A percentile compares a stretch with the other conserved stretches of the same genome.
Conservation (phyloP, 495 filamentous ascomycete genomes). For the Talaromyces ruber region DNA sequence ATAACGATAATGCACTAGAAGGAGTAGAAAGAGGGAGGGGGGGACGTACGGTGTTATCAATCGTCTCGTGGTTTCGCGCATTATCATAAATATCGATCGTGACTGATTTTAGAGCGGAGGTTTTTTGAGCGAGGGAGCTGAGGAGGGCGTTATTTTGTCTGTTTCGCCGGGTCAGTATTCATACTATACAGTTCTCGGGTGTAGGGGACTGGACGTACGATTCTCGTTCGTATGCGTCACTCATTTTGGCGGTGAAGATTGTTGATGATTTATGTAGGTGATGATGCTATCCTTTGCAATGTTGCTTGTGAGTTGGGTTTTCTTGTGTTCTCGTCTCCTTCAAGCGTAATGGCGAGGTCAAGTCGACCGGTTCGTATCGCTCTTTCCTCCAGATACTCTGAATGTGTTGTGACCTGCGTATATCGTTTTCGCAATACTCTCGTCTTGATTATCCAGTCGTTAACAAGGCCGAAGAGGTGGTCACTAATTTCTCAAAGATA, state of each 20-base stretch:
- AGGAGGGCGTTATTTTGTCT: slow-evolving; percentile 95
- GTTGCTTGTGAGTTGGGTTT: background rate
- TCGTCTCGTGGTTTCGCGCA: slow-evolving; percentile 74
- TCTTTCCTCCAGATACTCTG: background rate
- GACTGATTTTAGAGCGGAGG: slow-evolving; percentile 85
- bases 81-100: slow-evolving; percentile 98
- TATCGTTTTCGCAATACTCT: background rate
- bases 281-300: background rate
- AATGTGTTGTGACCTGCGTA: background rate
- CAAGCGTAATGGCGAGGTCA: background rate
- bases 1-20: background rate
- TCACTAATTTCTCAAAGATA: background rate
- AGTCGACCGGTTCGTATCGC: background rate
- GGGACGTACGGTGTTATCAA: slow-evolving; percentile 69
- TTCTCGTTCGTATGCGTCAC: slow-evolving; percentile 93
- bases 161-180: slow-evolving; percentile 4
- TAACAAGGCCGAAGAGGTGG: background rate
- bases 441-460: background rate
- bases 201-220: slow-evolving; percentile 31
- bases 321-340: background rate
- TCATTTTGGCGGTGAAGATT: slow-evolving; percentile 53
- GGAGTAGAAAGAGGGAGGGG: background rate
- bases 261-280: background rate
- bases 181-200: background rate
- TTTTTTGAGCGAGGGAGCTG: slow-evolving; percentile 80